Evolutionary conservation across 768 basidiomycete species (phyloP).

Genomic region (Tricholoma saponaceum): DNA sequence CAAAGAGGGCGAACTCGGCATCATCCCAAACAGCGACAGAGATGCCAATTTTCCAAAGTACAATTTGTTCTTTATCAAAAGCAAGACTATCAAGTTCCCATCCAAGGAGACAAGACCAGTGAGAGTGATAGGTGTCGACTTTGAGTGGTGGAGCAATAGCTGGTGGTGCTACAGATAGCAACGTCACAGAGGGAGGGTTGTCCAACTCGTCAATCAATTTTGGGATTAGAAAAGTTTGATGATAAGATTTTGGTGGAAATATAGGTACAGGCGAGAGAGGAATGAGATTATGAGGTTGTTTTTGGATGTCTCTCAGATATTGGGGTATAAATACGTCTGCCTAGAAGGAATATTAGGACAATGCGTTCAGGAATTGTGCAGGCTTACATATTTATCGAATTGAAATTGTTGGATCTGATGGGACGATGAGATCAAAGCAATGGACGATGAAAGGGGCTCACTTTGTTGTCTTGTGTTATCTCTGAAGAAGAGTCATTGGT

Average conservation of each 20-base stretch:
- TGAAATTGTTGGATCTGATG: conserved; percentile 16
- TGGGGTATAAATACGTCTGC: conserved; percentile 46
- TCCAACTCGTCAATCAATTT: conserved; percentile 28
- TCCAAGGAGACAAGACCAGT: conserved; percentile 39
- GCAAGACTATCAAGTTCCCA: conserved; percentile 43
- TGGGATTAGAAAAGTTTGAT: conserved; percentile 36
- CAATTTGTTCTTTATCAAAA: conserved; percentile 37
- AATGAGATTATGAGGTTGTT: conserved; percentile 35
- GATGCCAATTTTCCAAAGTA: conserved; percentile 37
- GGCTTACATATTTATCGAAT: conserved; percentile 43
- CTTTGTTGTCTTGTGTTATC: conserved; percentile 9
- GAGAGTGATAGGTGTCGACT: conserved; percentile 30
- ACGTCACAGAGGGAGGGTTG: conserved; percentile 17
- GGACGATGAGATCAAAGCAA: not conserved
- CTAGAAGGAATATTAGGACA: conserved; percentile 17
- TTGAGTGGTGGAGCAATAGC: conserved; percentile 23
- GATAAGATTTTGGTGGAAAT: conserved; percentile 39
- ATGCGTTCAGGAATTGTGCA: not conserved
- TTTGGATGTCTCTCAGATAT: conserved; percentile 48
- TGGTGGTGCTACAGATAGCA: conserved; percentile 26
- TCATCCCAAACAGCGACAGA: conserved; percentile 33
- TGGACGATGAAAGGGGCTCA: conserved; percentile 3
- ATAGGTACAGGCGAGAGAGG: conserved; percentile 37
- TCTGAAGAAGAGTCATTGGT: conserved; percentile 1
- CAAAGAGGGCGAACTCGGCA: conserved; percentile 32